A percentile compares a stretch with the other conserved stretches of the same genome.
Evolutionary conservation across 2,329 filamentous ascomycete genomes (phyloP).

Genomic region (Diaporthe amygdali): DNA sequence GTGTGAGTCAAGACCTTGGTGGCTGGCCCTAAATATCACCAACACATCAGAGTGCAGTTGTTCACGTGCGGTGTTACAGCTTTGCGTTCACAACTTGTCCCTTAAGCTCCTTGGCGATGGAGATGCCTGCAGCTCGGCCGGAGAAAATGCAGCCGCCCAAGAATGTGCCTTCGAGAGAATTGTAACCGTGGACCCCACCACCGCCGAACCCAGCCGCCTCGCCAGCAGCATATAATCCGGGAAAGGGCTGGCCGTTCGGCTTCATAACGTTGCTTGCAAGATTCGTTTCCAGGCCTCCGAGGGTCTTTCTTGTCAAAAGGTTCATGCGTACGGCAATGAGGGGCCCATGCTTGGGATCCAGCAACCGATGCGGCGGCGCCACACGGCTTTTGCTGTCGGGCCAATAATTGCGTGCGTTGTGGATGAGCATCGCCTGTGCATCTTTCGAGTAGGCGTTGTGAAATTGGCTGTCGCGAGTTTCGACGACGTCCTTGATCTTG

Average conservation of each 20-base stretch:
- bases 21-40: neutral
- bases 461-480: conserved; percentile 61
- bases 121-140: conserved; percentile 59
- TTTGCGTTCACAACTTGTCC: conserved; percentile 13
- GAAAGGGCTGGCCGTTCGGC: conserved; percentile 52
- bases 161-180: conserved; percentile 66
- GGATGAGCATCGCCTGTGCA: conserved; percentile 65
- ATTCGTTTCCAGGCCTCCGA: conserved; percentile 66
- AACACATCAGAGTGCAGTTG: neutral
- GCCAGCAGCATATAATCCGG: conserved; percentile 63
- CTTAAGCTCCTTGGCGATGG: conserved; percentile 54
- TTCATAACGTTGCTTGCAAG: conserved; percentile 60
- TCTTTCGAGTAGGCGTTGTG: conserved; percentile 64
- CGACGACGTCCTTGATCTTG: conserved; percentile 51
- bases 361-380: conserved; percentile 57
- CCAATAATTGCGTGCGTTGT: conserved; percentile 61
- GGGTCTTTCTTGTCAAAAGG: conserved; percentile 64
- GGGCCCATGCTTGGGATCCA: conserved; percentile 61
- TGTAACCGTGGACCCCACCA: conserved; percentile 67
- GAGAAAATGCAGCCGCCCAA: conserved; percentile 69
- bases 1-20: neutral
- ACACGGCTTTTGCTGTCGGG: conserved; percentile 57
- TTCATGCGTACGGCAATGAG: conserved; percentile 67
- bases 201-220: conserved; percentile 67
- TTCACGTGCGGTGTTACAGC: neutral